Base-by-base conservation (phyloP, 768 basidiomycete genomes). In the Leccinum uliginosum region DNA sequence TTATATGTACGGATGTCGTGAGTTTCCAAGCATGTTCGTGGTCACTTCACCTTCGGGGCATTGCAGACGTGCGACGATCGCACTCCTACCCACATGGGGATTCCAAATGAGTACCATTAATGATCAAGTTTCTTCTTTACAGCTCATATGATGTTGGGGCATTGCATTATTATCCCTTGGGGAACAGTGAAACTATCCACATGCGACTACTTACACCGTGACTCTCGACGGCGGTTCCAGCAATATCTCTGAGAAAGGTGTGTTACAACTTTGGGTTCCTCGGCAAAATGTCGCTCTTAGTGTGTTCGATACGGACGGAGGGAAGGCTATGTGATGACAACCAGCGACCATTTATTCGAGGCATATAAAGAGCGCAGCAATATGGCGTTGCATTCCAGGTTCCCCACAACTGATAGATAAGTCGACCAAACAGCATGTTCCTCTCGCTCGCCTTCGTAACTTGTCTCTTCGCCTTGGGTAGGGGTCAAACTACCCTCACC, bases 401-500 rank as follows among this genome's bases (percentile, higher is more conserved):
- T 32, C 45, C 32, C 50, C 40, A 26, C 23, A 50, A 40, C 26
- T 49, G 38, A 30, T 17, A 7, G 30, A 29, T 15, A 6, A n/a
- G 19, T 51, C 23, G 19, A 55, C 49, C 48, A 24, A 44, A 48
- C 32, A 55, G 38, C 27, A 63, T 63, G 62, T 52, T 54, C 34
- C 55, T 63, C 47, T 55, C 62, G 6, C 52, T 63, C 12, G 50
- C 58, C 19, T 57, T 63, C 38, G 46, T 47, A 38, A n/a, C 50
- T n/a, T 15, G 46, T 40, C 48, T 63, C 52, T 47, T 57, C 46
- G 54, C 52, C 44, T 50, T 59, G 29, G 47, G 54, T 34, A 59
- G 19, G 35, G 47, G 38, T 15, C 44, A 51, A 52, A 56, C 51
- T 17, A 56, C 50, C 32, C 72, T 83, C 51, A 69, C 73, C 6